A percentile compares a stretch with the other conserved stretches of the same genome.
These are phyloP conservation scores for Neopestalotiopsis clavispora DNA, from an alignment of 2,329 filamentous ascomycete genomes.

Conservation along the genomic window DNA sequence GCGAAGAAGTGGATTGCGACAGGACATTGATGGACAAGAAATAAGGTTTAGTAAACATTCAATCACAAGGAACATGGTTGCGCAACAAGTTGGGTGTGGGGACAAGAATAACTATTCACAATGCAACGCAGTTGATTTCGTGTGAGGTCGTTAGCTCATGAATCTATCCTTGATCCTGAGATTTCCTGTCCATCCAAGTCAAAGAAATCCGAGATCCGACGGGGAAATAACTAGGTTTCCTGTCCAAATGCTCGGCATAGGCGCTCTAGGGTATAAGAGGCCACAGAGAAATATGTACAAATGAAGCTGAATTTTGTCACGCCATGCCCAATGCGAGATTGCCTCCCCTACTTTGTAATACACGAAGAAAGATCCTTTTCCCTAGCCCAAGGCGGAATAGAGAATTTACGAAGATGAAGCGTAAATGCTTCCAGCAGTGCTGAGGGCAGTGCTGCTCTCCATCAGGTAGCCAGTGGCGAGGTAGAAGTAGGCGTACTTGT, in stretches of 20 bases:
- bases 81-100: neutral
- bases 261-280: neutral
- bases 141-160: constrained; percentile 28
- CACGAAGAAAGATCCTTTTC: constrained; percentile 21
- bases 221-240: constrained; percentile 19
- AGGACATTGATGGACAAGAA: neutral
- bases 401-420: constrained; percentile 37
- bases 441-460: constrained; percentile 43
- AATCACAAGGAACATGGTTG: neutral
- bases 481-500: constrained; percentile 65
- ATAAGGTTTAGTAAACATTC: neutral
- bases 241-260: constrained; percentile 10
- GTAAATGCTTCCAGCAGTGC: constrained; percentile 54
- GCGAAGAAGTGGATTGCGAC: too few relatives aligned
- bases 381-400: neutral
- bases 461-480: constrained; percentile 49
- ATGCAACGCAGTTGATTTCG: constrained; percentile 17
- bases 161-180: constrained; percentile 27
- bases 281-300: constrained; percentile 16
- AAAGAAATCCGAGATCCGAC: constrained; percentile 23
- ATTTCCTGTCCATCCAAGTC: constrained; percentile 21
- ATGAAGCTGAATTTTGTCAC: constrained; percentile 15
- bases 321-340: constrained; percentile 23
- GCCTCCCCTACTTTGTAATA: constrained; percentile 20
- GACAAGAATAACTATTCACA: constrained; percentile 5